Conservation (phyloP, 345 rosid species). For the Cochlearia excelsa region DNA sequence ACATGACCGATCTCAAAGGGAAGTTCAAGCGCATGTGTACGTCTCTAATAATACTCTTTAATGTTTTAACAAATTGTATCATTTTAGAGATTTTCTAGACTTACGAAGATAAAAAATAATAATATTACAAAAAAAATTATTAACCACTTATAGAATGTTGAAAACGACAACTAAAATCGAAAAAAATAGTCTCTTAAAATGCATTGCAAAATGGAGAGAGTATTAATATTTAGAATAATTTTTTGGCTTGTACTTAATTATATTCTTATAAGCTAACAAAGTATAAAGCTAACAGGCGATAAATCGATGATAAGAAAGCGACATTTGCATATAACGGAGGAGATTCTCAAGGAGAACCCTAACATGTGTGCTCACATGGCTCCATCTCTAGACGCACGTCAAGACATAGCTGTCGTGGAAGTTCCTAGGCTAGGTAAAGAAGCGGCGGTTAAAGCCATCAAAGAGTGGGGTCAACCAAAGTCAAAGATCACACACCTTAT, state of each 20-base stretch:
- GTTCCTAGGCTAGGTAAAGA: constrained; percentile 78
- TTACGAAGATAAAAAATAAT: too few species aligned
- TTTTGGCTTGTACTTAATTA: too few species aligned
- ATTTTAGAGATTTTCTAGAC: too few species aligned
- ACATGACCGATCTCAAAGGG: constrained; percentile 67
- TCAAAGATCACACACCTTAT: constrained; percentile 78
- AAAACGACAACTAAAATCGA: too few species aligned
- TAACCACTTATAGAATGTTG: too few species aligned
- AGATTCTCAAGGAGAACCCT: constrained; percentile 55
- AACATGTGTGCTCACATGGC: constrained; percentile 65
- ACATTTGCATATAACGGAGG: constrained; percentile 68
- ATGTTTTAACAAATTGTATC: too few species aligned
- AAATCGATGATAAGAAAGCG: constrained; percentile 63
- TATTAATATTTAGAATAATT: too few species aligned
- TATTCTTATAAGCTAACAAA: too few species aligned
- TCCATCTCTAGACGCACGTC: constrained; percentile 66
- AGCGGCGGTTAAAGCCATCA: constrained; percentile 71
- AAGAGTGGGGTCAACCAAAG: constrained; percentile 85
- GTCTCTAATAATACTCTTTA: constrained; percentile 10
- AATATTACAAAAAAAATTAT: too few species aligned
- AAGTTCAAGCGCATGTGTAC: constrained; percentile 74
- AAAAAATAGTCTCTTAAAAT: too few species aligned
- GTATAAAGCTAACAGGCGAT: constrained; percentile 43
- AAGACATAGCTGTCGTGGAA: constrained; percentile 76
- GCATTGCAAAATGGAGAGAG: too few species aligned